phyloP scores from a whole-genome alignment of 164 flowering plant species.

The Stephania cephalantha region DNA sequence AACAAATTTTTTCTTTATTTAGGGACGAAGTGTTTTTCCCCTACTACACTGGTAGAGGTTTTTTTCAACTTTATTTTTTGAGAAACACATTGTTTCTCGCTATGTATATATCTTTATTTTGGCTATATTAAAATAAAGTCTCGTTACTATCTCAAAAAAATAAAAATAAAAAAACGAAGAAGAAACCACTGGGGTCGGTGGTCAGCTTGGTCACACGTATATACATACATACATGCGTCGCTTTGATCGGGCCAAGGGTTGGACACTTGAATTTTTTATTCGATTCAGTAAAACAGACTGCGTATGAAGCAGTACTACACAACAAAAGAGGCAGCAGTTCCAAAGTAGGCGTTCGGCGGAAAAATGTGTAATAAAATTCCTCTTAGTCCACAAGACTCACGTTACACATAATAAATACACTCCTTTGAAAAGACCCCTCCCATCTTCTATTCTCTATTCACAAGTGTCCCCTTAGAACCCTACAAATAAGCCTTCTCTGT shows the following conservation, averaged over 20 bases:
- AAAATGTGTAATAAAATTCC: conserved; percentile 11
- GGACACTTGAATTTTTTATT: background rate
- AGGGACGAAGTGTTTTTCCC: too few relatives aligned
- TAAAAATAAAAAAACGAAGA: too few relatives aligned
- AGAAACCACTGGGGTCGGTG: background rate
- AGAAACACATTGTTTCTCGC: too few relatives aligned
- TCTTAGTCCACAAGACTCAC: background rate
- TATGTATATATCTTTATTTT: too few relatives aligned
- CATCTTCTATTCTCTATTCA: conserved; percentile 27
- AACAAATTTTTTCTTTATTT: too few relatives aligned
- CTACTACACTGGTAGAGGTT: too few relatives aligned
- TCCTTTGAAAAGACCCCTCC: background rate
- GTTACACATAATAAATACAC: conserved; percentile 5
- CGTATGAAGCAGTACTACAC: background rate
- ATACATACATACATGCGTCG: background rate
- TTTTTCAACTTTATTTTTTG: too few relatives aligned
- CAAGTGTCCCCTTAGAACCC: conserved; percentile 65
- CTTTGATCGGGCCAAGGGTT: background rate
- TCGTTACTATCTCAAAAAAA: too few relatives aligned
- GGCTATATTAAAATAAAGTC: too few relatives aligned
- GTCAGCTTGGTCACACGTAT: background rate
- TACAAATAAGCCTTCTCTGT: conserved; percentile 44
- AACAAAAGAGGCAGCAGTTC: conserved; percentile 44
- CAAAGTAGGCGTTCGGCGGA: conserved; percentile 95
- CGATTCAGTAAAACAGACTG: background rate